A percentile compares a stretch with the other conserved stretches of the same genome.
These are phyloP conservation scores for Chlamydomonas sp. DNA, from an alignment of 139 green algal species.

Conservation along the genomic window DNA sequence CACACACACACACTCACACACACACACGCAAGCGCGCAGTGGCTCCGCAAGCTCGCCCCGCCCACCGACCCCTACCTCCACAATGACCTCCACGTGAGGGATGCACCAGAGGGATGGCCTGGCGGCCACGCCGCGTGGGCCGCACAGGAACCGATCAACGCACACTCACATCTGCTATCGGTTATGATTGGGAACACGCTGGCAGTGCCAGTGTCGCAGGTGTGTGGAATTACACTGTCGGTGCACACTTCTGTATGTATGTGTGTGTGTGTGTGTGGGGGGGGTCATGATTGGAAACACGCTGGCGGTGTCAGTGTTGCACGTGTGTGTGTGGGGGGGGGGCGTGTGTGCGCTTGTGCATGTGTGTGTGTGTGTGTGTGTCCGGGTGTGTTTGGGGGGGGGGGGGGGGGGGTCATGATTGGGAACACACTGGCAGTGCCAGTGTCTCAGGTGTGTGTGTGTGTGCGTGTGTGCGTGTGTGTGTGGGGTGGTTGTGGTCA, in stretches of 20 bases:
- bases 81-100: conserved; percentile 72
- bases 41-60: conserved; percentile 49
- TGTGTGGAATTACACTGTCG: neutral
- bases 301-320: too few relatives aligned
- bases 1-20: too few relatives aligned
- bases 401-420: conserved; percentile 63
- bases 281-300: too few relatives aligned
- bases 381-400: too few relatives aligned
- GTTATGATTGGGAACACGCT: conserved; percentile 62
- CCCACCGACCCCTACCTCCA: conserved; percentile 65
- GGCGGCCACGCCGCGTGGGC: conserved; percentile 41
- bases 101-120: conserved; percentile 50
- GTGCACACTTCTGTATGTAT: too few relatives aligned
- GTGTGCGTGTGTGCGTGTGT: too few relatives aligned
- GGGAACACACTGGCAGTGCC: conserved; percentile 55
- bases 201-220: conserved; percentile 32
- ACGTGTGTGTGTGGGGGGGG: too few relatives aligned
- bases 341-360: too few relatives aligned
- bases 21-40: too few relatives aligned
- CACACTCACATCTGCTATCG: conserved; percentile 65
- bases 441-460: neutral
- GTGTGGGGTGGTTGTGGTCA: too few relatives aligned
- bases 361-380: too few relatives aligned
- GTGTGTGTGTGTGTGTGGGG: too few relatives aligned
- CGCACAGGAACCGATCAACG: conserved; percentile 65